These are phyloP conservation scores for Hemileia vastatrix DNA, from an alignment of 1,284 basidiomycete species.

Conservation along the genomic window DNA sequence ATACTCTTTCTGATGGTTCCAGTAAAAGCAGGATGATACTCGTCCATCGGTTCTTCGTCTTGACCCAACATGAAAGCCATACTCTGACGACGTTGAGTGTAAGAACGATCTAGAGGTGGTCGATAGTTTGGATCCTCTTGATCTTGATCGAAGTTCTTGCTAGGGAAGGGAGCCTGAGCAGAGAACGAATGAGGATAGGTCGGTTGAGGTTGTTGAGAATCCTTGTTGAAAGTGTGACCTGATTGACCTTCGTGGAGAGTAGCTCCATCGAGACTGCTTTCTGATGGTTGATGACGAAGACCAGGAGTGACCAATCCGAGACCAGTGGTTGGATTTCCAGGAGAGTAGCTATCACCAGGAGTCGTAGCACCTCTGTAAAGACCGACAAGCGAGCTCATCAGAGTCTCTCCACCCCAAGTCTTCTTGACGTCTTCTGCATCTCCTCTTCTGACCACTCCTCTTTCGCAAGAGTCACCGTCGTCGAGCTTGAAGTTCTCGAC, in stretches of 20 bases:
- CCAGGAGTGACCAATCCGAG: neutral
- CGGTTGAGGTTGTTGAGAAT: neutral
- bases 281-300: constrained; percentile 4
- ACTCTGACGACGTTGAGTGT: constrained; percentile 6
- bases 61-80: constrained; percentile 22
- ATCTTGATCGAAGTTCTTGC: neutral
- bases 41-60: constrained; percentile 24
- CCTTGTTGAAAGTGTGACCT: neutral
- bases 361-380: constrained; percentile 3
- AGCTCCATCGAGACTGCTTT: neutral
- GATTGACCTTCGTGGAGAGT: constrained; percentile 7
- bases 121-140: neutral
- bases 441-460: constrained; percentile 10
- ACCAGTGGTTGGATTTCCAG: neutral
- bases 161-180: neutral
- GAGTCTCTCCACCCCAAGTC: neutral
- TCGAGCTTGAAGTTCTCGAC: constrained; percentile 22
- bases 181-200: neutral
- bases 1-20: constrained; percentile 25
- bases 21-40: constrained; percentile 23
- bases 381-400: constrained; percentile 21
- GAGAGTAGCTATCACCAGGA: neutral
- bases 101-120: neutral
- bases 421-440: constrained; percentile 10
- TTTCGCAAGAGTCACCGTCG: constrained; percentile 12